phyloP scores from a whole-genome alignment of 768 basidiomycete genomes.

The Pisolithus marmoratus region DNA sequence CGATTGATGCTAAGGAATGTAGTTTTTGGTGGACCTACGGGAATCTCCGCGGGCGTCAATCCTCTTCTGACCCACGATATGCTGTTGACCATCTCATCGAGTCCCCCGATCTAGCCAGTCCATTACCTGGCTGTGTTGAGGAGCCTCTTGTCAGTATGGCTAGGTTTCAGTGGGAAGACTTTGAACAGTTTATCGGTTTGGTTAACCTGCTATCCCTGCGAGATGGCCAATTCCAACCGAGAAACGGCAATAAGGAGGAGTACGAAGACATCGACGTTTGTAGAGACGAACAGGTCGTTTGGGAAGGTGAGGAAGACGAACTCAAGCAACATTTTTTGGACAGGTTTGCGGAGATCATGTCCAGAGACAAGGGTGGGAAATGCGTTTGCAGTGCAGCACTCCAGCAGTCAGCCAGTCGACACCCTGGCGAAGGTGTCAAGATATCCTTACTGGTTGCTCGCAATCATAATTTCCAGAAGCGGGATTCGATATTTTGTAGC shows the following conservation, averaged over 20 bases:
- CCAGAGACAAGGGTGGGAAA: background rate
- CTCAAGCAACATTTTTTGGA: constrained; percentile 2
- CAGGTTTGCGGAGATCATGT: constrained; percentile 1
- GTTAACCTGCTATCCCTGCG: background rate
- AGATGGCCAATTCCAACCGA: background rate
- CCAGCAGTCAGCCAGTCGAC: background rate
- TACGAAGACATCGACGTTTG: background rate
- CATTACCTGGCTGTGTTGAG: too few relatives aligned
- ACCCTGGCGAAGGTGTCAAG: background rate
- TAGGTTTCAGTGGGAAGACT: background rate
- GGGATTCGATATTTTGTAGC: background rate
- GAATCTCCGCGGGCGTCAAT: too few relatives aligned
- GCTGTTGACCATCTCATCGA: too few relatives aligned
- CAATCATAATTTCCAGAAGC: background rate
- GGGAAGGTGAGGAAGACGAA: constrained; percentile 1
- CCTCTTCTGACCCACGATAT: too few relatives aligned
- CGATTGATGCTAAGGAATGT: too few relatives aligned
- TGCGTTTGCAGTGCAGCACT: background rate
- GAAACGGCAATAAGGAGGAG: background rate
- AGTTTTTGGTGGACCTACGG: too few relatives aligned
- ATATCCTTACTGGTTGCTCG: background rate
- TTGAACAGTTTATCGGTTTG: constrained; percentile 1
- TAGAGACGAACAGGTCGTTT: constrained; percentile 6
- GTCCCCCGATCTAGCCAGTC: too few relatives aligned
- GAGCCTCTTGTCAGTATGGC: background rate